Percentiles rank a stretch among this genome's conserved stretches.
phyloP scores from a whole-genome alignment of 768 basidiomycete genomes.

The Amanita rubescens region DNA sequence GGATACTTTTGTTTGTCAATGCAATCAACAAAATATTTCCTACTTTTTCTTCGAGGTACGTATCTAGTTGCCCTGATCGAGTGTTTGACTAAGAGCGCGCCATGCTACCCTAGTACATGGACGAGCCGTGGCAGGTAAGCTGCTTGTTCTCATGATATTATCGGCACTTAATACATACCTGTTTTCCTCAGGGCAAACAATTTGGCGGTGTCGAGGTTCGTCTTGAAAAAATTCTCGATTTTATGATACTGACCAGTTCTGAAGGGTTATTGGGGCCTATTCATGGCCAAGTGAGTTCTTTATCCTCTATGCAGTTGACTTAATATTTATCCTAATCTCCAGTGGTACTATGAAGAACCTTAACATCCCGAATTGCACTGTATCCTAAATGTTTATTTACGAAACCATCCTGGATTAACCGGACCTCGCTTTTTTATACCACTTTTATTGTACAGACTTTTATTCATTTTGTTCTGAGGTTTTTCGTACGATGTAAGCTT shows the following conservation, averaged over 20 bases:
- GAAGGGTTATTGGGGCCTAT: constrained; percentile 42
- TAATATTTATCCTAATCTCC: constrained; percentile 5
- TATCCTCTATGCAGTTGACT: not conserved
- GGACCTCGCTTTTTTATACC: not conserved
- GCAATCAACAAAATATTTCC: constrained; percentile 65
- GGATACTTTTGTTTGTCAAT: constrained; percentile 83
- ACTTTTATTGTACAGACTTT: not conserved
- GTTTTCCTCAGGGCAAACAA: constrained; percentile 32
- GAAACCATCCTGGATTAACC: not conserved
- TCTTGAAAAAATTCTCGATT: not conserved
- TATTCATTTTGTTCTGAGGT: not conserved
- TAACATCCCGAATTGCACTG: constrained; percentile 51
- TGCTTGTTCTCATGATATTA: not conserved
- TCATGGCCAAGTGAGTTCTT: constrained; percentile 34
- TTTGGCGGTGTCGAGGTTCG: constrained; percentile 71
- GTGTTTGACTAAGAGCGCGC: not conserved
- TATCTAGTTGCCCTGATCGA: constrained; percentile 7
- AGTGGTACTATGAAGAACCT: constrained; percentile 69
- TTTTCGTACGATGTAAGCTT: no score
- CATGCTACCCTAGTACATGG: constrained; percentile 45
- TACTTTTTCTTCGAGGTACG: constrained; percentile 85
- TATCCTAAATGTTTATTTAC: constrained; percentile 17
- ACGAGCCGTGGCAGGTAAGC: constrained; percentile 68
- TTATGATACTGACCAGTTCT: not conserved
- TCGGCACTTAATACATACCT: not conserved